These are phyloP conservation scores for Suillus americanus DNA, from an alignment of 768 basidiomycete genomes.

Conservation along the genomic window DNA sequence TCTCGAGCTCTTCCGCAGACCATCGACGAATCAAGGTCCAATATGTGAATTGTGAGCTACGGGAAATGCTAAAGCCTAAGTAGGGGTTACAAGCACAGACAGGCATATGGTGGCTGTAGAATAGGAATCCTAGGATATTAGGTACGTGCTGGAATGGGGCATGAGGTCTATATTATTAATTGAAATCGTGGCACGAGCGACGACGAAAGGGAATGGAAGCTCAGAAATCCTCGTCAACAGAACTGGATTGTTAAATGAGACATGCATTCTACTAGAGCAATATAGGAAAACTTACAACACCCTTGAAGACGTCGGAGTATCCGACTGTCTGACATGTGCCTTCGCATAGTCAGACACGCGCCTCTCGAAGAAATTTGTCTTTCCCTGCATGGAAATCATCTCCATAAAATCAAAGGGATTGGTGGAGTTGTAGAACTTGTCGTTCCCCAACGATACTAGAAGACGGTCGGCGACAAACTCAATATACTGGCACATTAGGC, in stretches of 20 bases:
- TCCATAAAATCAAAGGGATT: slow-evolving; percentile 97
- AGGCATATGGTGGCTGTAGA: background rate
- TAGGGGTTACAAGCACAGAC: background rate
- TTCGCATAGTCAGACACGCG: slow-evolving; percentile 84
- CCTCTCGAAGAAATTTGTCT: slow-evolving; percentile 97
- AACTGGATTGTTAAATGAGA: slow-evolving; percentile 1
- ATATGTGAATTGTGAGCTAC: background rate
- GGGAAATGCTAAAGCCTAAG: background rate
- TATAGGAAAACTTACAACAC: background rate
- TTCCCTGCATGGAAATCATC: slow-evolving; percentile 92
- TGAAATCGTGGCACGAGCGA: background rate
- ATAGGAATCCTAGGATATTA: slow-evolving; percentile 1
- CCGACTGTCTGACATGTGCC: slow-evolving; percentile 50
- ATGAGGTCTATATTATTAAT: background rate
- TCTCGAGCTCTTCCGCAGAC: too few species aligned
- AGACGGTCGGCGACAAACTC: slow-evolving; percentile 92
- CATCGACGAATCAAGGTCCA: background rate
- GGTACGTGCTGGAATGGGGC: background rate
- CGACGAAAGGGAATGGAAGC: background rate
- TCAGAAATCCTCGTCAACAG: slow-evolving; percentile 12
- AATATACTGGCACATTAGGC: slow-evolving; percentile 86
- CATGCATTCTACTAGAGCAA: too few species aligned
- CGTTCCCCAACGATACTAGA: slow-evolving; percentile 78
- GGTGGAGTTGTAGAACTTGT: slow-evolving; percentile 68
- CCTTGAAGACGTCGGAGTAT: background rate